Percentiles rank a stretch among this genome's conserved stretches.
These are phyloP conservation scores for Neurospora intermedia DNA, from an alignment of 495 filamentous ascomycete genomes.

Conservation along the genomic window DNA sequence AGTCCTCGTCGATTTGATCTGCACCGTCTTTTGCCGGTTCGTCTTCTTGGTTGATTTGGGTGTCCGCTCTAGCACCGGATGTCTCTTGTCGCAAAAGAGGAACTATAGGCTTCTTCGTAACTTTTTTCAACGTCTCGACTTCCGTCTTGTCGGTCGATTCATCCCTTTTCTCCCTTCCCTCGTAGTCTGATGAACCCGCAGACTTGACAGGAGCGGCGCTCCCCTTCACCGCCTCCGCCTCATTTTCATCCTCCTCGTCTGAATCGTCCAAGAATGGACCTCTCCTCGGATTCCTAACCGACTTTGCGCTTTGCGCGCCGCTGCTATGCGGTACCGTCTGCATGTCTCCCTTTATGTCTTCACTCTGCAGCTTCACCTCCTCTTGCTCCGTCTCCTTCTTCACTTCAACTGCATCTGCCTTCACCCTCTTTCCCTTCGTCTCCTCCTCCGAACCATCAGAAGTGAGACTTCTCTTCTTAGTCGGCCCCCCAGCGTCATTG, in stretches of 20 bases:
- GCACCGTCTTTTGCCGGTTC: slow-evolving; percentile 42
- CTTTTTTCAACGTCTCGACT: not conserved
- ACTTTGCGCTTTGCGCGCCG: not conserved
- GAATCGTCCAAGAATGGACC: slow-evolving; percentile 26
- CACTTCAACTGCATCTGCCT: not conserved
- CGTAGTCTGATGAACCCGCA: not conserved
- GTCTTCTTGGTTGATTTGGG: slow-evolving; percentile 12
- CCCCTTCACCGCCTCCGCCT: not conserved
- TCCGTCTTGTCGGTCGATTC: not conserved
- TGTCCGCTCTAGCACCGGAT: slow-evolving; percentile 2
- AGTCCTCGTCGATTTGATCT: slow-evolving; percentile 41
- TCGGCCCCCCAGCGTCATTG: slow-evolving; percentile 36
- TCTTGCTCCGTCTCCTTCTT: not conserved
- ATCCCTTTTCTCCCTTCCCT: slow-evolving; percentile 4
- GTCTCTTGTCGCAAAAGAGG: slow-evolving; percentile 15
- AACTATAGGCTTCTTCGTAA: not conserved
- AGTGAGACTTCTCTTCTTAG: slow-evolving; percentile 36
- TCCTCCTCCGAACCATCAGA: not conserved
- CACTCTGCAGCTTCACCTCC: not conserved
- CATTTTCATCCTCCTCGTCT: slow-evolving; percentile 7
- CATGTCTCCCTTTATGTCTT: slow-evolving; percentile 1
- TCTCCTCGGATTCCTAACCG: slow-evolving; percentile 9
- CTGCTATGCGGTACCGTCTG: not conserved
- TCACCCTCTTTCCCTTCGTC: not conserved
- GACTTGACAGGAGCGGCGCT: not conserved